These are phyloP conservation scores for Astraeus odoratus DNA, from an alignment of 768 basidiomycete genomes.

Conservation along the genomic window DNA sequence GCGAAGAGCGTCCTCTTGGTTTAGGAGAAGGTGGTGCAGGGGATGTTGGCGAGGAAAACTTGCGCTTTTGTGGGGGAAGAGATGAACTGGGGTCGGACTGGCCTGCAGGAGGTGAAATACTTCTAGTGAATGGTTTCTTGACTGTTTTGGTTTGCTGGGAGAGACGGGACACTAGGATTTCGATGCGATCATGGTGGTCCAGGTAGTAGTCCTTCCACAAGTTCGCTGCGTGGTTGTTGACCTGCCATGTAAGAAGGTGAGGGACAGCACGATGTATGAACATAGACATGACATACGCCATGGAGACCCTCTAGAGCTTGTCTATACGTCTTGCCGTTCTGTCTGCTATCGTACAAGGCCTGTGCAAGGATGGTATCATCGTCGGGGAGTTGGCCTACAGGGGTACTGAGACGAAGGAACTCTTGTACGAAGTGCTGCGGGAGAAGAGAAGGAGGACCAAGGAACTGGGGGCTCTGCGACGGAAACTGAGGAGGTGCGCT, in stretches of 20 bases:
- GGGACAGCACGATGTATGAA: not conserved
- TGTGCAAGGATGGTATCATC: slow-evolving; percentile 58
- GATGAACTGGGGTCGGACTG: slow-evolving; percentile 11
- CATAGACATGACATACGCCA: slow-evolving; percentile 38
- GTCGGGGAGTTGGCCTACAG: slow-evolving; percentile 39
- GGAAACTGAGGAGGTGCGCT: slow-evolving; percentile 16
- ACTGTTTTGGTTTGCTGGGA: slow-evolving; percentile 21
- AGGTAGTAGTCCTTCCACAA: slow-evolving; percentile 81
- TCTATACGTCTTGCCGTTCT: slow-evolving; percentile 46
- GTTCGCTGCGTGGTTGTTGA: slow-evolving; percentile 44
- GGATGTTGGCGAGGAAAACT: slow-evolving; percentile 10
- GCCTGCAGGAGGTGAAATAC: slow-evolving; percentile 5
- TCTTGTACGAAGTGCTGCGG: slow-evolving; percentile 53
- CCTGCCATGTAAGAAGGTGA: slow-evolving; percentile 21
- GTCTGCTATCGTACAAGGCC: slow-evolving; percentile 32
- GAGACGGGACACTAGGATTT: slow-evolving; percentile 29
- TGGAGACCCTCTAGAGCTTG: slow-evolving; percentile 62
- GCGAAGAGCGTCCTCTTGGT: slow-evolving; percentile 15
- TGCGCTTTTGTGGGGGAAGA: slow-evolving; percentile 33
- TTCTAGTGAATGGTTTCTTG: slow-evolving; percentile 22
- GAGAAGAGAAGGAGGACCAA: slow-evolving; percentile 31
- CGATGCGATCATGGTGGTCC: slow-evolving; percentile 57
- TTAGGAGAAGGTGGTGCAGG: slow-evolving; percentile 21
- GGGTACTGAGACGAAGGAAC: slow-evolving; percentile 44
- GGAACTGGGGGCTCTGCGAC: slow-evolving; percentile 16